Conservation (phyloP, 768 basidiomycete genomes). For the Russula olivacea region DNA sequence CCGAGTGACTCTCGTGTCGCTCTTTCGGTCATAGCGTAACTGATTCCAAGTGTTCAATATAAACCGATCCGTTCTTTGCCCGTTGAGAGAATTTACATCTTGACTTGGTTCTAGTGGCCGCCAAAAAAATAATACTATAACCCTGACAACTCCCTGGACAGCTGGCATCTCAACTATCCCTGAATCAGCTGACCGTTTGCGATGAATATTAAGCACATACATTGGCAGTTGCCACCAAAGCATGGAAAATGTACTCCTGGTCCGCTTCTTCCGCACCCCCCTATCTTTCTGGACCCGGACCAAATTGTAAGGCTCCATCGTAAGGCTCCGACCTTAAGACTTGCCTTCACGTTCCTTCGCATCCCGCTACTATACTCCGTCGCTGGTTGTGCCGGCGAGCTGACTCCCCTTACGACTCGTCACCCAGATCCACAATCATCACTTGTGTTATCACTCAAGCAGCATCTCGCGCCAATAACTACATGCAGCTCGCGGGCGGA, state of each 20-base stretch:
- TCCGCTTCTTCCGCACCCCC: background rate
- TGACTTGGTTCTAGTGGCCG: background rate
- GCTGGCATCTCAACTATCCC: background rate
- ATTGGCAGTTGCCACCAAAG: background rate
- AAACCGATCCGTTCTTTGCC: background rate
- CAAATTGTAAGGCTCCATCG: background rate
- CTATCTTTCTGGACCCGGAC: background rate
- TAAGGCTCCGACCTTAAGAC: background rate
- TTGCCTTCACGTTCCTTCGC: background rate
- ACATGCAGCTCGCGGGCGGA: conserved; percentile 14
- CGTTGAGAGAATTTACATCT: background rate
- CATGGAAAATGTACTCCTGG: background rate
- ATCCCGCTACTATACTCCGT: background rate
- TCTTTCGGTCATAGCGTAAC: background rate
- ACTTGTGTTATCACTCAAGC: background rate
- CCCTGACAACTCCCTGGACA: background rate
- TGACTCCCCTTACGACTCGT: background rate
- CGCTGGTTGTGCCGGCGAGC: background rate
- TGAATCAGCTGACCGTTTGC: background rate
- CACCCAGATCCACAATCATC: background rate
- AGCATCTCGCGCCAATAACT: background rate
- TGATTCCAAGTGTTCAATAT: conserved; percentile 2
- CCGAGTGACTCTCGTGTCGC: conserved; percentile 3
- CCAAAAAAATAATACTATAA: background rate
- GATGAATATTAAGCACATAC: background rate